Evolutionary conservation across 768 basidiomycete species (phyloP).

Genomic region (Phallus indusiatus): DNA sequence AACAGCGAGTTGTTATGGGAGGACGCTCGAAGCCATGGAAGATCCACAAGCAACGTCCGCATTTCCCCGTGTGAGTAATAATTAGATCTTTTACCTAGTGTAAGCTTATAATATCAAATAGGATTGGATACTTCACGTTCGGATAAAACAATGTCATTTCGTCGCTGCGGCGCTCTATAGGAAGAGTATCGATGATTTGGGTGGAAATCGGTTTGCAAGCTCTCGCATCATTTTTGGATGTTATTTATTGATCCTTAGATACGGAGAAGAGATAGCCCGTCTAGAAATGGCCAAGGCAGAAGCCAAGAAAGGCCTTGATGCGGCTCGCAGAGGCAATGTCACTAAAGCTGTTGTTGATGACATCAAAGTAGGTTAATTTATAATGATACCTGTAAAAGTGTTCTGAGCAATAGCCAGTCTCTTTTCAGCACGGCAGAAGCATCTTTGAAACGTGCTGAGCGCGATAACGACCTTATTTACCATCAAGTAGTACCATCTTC

Average conservation of each 20-base stretch:
- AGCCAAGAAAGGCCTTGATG: constrained; percentile 62
- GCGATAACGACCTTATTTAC: constrained; percentile 95
- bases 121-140: constrained; percentile 76
- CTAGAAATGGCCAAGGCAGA: constrained; percentile 56
- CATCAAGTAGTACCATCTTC: constrained; percentile 75
- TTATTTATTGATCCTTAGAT: constrained; percentile 36
- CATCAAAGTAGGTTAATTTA: constrained; percentile 46
- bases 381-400: background rate
- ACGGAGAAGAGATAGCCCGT: constrained; percentile 80
- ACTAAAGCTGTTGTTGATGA: constrained; percentile 63
- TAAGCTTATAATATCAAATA: constrained; percentile 19
- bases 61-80: constrained; percentile 44
- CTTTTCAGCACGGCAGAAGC: constrained; percentile 63
- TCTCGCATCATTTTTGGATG: background rate
- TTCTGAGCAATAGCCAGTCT: constrained; percentile 39
- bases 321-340: constrained; percentile 54
- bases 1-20: constrained; percentile 25
- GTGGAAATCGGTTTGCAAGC: constrained; percentile 49
- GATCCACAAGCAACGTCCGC: constrained; percentile 8
- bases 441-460: constrained; percentile 59
- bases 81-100: background rate
- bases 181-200: constrained; percentile 82
- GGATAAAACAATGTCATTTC: constrained; percentile 80
- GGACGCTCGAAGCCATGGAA: constrained; percentile 1
- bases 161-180: constrained; percentile 82